A percentile compares a stretch with the other conserved stretches of the same genome.
Conservation (phyloP, 208 protist species). For the Leishmania tarentolae region DNA sequence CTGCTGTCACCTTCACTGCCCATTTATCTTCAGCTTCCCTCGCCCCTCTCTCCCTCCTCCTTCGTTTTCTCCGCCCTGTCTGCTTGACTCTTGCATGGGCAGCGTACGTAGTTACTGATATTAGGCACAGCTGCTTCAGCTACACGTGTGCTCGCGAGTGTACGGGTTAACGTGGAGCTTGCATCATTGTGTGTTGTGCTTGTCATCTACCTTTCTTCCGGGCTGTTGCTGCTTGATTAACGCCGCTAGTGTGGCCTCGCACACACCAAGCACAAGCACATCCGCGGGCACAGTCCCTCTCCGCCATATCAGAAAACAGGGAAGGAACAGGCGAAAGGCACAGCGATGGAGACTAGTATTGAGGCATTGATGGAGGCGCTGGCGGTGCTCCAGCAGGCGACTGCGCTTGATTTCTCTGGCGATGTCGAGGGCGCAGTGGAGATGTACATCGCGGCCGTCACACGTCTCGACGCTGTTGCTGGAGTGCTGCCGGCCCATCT, state of each 20-base stretch:
- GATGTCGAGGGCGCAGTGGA: constrained; percentile 61
- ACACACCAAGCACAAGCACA: neutral
- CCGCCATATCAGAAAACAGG: neutral
- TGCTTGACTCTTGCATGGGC: neutral
- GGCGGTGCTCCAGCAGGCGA: constrained; percentile 73
- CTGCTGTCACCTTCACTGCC: neutral
- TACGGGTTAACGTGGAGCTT: neutral
- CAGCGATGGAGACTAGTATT: constrained; percentile 28
- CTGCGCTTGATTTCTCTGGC: constrained; percentile 58
- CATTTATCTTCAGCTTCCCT: neutral
- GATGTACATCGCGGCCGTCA: constrained; percentile 64
- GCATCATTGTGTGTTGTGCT: neutral
- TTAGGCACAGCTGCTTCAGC: neutral
- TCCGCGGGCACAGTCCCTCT: neutral
- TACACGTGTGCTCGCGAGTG: constrained; percentile 2
- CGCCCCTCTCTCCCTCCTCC: neutral
- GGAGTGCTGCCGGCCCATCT: constrained; percentile 52
- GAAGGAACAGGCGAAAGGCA: neutral
- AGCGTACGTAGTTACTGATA: neutral
- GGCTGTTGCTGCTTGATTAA: neutral
- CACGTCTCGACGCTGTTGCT: constrained; percentile 51
- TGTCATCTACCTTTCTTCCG: neutral
- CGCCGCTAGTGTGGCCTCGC: neutral
- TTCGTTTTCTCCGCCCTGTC: neutral
- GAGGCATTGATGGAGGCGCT: constrained; percentile 73